Percentiles rank a stretch among this genome's conserved stretches.
These are phyloP conservation scores for Backusella circina DNA, from an alignment of 192 early-diverging fungal genomes.

Conservation along the genomic window DNA sequence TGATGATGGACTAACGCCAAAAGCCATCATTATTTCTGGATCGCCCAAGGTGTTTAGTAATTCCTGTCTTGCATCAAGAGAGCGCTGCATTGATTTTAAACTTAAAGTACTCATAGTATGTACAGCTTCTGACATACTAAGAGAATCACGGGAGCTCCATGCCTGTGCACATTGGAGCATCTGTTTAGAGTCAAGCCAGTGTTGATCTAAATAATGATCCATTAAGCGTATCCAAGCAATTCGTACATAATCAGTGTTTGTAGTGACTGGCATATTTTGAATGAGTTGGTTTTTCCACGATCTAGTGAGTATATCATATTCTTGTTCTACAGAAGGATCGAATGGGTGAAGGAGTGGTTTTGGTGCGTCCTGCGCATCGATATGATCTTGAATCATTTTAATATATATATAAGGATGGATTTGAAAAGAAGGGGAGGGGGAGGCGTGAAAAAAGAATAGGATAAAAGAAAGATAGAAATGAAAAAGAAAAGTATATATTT, in stretches of 20 bases:
- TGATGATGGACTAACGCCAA: neutral
- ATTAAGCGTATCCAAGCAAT: slow-evolving; percentile 10
- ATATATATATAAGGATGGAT: neutral
- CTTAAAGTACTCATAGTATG: slow-evolving; percentile 23
- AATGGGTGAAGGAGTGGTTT: slow-evolving; percentile 1
- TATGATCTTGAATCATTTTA: neutral
- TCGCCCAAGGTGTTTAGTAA: slow-evolving; percentile 11
- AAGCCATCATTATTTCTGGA: neutral
- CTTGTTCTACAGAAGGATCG: slow-evolving; percentile 17
- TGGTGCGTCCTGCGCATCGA: slow-evolving; percentile 3
- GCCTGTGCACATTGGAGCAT: slow-evolving; percentile 24
- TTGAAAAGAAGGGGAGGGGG: neutral
- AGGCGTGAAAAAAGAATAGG: neutral
- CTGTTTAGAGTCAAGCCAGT: slow-evolving; percentile 20
- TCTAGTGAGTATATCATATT: slow-evolving; percentile 13
- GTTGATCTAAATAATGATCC: slow-evolving; percentile 17
- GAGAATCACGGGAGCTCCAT: slow-evolving; percentile 4
- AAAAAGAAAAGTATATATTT: neutral
- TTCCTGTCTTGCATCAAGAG: slow-evolving; percentile 18
- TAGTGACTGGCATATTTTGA: neutral
- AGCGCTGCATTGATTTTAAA: slow-evolving; percentile 16
- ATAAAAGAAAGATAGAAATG: neutral
- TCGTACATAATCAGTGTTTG: neutral
- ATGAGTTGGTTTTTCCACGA: slow-evolving; percentile 15
- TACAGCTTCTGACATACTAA: slow-evolving; percentile 11